Conservation (phyloP, 83 land plant species). For the Diphasiastrum complanatum region DNA sequence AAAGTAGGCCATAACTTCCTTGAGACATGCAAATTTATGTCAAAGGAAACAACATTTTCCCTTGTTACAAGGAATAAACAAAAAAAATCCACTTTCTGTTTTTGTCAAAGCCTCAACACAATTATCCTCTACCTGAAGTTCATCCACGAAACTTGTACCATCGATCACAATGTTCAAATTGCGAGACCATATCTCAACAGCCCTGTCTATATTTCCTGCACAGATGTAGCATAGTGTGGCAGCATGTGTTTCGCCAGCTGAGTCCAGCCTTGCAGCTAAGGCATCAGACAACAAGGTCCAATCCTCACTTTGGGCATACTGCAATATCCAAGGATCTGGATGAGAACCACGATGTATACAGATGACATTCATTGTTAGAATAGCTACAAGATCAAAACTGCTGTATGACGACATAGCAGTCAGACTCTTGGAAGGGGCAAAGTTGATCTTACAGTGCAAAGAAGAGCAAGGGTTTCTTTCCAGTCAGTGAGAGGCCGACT, state of each 20-base stretch:
- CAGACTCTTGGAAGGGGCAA: no score
- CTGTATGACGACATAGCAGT: no score
- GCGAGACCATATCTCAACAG: constrained; percentile 80
- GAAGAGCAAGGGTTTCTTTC: constrained; percentile 91
- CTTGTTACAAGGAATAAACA: not conserved
- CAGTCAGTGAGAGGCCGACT: constrained; percentile 76
- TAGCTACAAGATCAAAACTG: no score
- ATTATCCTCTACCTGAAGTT: constrained; percentile 69
- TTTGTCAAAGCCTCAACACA: no score
- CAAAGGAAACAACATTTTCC: not conserved
- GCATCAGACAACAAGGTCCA: constrained; percentile 82
- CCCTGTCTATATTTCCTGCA: constrained; percentile 90
- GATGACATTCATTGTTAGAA: no score
- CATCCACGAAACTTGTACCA: constrained; percentile 57
- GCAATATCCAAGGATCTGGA: constrained; percentile 12
- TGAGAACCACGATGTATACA: no score
- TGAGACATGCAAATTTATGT: not conserved
- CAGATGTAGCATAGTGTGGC: constrained; percentile 90
- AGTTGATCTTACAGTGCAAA: constrained; percentile 65
- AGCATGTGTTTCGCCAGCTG: constrained; percentile 62
- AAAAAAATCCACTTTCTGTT: no score
- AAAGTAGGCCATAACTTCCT: not conserved
- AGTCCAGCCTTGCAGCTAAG: constrained; percentile 71
- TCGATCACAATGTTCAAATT: constrained; percentile 37
- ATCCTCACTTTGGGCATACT: constrained; percentile 85